phyloP scores from a whole-genome alignment of 1,284 basidiomycete genomes.

The Sanghuangporus baumii region DNA sequence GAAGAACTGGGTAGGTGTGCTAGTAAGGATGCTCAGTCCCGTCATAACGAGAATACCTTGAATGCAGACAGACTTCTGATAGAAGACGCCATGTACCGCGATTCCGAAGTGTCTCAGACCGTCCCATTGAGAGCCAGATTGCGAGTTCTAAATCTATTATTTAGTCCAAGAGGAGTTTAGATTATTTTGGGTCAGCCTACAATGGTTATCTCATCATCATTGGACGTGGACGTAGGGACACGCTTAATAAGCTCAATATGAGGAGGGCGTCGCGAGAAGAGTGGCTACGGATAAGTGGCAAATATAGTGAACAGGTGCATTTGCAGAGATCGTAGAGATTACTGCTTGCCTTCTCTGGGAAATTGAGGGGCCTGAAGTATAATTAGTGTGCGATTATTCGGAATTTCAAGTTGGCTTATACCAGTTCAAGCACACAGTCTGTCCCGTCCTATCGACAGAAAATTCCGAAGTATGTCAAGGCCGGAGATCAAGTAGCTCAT shows the following conservation, averaged over 20 bases:
- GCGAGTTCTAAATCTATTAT: conserved; percentile 50
- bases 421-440: conserved; percentile 58
- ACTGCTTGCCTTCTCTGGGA: conserved; percentile 48
- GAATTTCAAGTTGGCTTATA: conserved; percentile 27
- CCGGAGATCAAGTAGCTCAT: conserved; percentile 1
- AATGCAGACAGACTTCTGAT: conserved; percentile 49
- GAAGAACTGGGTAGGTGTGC: conserved; percentile 41
- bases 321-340: background rate
- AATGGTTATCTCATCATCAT: conserved; percentile 61
- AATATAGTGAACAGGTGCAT: background rate
- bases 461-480: background rate
- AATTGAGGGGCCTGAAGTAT: conserved; percentile 54
- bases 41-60: background rate
- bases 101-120: conserved; percentile 60
- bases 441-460: conserved; percentile 40
- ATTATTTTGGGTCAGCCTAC: conserved; percentile 32
- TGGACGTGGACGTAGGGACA: conserved; percentile 28
- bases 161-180: background rate
- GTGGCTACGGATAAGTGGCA: conserved; percentile 35
- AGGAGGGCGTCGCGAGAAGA: conserved; percentile 50
- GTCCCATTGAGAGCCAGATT: conserved; percentile 75
- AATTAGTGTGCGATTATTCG: background rate
- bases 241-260: conserved; percentile 36
- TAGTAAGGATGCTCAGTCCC: conserved; percentile 21
- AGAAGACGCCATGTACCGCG: conserved; percentile 48